A percentile compares a stretch with the other conserved stretches of the same genome.
Evolutionary conservation across 2,329 filamentous ascomycete genomes (phyloP).

Genomic region (Fusarium sp.): DNA sequence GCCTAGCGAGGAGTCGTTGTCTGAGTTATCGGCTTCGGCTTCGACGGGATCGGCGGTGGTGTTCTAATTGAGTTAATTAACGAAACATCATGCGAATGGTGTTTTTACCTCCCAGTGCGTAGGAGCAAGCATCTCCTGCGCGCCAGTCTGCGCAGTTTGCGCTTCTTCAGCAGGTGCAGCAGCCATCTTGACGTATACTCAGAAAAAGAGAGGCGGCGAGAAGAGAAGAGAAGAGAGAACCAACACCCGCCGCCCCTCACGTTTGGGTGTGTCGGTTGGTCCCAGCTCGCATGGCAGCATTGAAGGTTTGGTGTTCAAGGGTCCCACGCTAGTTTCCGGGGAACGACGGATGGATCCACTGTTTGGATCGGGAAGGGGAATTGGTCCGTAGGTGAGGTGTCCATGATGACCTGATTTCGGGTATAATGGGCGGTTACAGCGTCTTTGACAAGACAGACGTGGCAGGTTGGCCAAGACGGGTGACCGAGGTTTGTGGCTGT

Average conservation of each 20-base stretch:
- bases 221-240: not conserved
- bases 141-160: not conserved
- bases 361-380: not conserved
- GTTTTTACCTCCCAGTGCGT: conserved; percentile 34
- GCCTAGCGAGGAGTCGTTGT: conserved; percentile 27
- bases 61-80: conserved; percentile 9
- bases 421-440: not conserved
- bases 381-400: not conserved
- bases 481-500: not conserved
- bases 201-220: not conserved
- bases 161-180: not conserved
- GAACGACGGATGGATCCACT: conserved; percentile 6
- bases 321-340: conserved; percentile 15
- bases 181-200: not conserved
- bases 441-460: not conserved
- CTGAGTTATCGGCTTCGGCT: not conserved
- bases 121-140: conserved; percentile 22
- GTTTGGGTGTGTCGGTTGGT: conserved; percentile 2
- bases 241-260: not conserved
- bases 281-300: conserved; percentile 8
- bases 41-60: not conserved
- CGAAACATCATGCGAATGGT: too few species aligned
- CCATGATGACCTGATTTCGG: conserved; percentile 1
- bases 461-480: not conserved
- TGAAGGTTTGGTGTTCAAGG: conserved; percentile 1